Evolutionary conservation across 2,329 filamentous ascomycete genomes (phyloP).

Genomic region (Fusarium avenaceum): DNA sequence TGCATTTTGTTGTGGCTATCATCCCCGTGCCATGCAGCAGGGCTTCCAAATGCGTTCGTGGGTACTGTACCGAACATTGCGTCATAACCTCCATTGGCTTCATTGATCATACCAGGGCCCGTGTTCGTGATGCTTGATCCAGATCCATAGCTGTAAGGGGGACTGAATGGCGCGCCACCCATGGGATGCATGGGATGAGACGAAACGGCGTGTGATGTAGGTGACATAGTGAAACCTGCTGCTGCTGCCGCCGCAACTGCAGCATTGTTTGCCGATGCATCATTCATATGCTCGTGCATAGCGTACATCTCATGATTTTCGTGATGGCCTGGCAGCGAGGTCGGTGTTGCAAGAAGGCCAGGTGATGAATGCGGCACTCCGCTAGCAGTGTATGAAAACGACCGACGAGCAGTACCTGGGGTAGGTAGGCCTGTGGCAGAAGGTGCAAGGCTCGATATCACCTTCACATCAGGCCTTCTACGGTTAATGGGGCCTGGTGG

Average conservation of each 20-base stretch:
- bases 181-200: constrained; percentile 51
- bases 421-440: constrained; percentile 49
- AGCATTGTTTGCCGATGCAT: constrained; percentile 53
- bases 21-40: constrained; percentile 64
- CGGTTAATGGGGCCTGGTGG: constrained; percentile 55
- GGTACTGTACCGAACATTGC: constrained; percentile 71
- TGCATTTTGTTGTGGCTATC: constrained; percentile 49
- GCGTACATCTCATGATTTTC: constrained; percentile 52
- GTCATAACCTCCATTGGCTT: constrained; percentile 61
- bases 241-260: constrained; percentile 55
- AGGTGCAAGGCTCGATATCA: constrained; percentile 49
- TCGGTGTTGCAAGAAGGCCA: constrained; percentile 56
- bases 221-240: constrained; percentile 54
- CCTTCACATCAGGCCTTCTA: constrained; percentile 57
- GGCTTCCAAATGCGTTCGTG: constrained; percentile 66
- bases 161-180: constrained; percentile 56
- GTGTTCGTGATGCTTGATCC: constrained; percentile 50
- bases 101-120: constrained; percentile 49
- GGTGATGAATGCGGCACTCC: constrained; percentile 57
- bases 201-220: constrained; percentile 36
- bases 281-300: constrained; percentile 54
- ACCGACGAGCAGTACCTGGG: constrained; percentile 54
- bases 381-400: constrained; percentile 54
- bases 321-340: constrained; percentile 54
- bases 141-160: constrained; percentile 58